Evolutionary conservation across 2,329 filamentous ascomycete species (phyloP).

Genomic region (Monilinia polystroma): DNA sequence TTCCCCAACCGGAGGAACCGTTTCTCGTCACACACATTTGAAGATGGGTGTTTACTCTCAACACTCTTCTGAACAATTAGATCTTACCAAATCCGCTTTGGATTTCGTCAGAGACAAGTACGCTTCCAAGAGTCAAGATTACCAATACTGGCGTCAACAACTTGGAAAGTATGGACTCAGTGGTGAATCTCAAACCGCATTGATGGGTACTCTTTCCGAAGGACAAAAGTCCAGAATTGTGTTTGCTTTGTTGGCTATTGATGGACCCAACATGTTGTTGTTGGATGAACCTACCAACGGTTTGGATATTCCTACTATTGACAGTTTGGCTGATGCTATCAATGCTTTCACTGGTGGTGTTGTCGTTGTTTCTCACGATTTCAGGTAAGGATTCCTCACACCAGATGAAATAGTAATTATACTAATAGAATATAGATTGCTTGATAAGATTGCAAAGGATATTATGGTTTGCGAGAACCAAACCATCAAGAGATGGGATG

Average conservation of each 20-base stretch:
- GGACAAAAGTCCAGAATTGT: constrained; percentile 98
- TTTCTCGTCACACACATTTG: constrained; percentile 93
- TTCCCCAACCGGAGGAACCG: constrained; percentile 75
- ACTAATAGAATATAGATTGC: constrained; percentile 61
- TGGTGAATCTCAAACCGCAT: constrained; percentile 89
- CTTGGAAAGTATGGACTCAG: constrained; percentile 91
- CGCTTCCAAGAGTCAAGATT: constrained; percentile 83
- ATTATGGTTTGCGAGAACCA: constrained; percentile 99
- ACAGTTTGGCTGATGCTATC: constrained; percentile 95
- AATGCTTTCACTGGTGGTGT: constrained; percentile 93
- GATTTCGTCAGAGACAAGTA: constrained; percentile 99
- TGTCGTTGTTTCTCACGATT: constrained; percentile 97
- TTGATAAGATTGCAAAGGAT: constrained; percentile 99
- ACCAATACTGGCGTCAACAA: constrained; percentile 99
- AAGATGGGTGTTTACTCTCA: constrained; percentile 98
- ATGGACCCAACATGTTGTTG: constrained; percentile 94
- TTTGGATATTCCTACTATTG: constrained; percentile 97
- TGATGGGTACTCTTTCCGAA: constrained; percentile 97
- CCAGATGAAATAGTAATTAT: not conserved
- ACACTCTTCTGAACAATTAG: constrained; percentile 97
- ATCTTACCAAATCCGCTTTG: constrained; percentile 94
- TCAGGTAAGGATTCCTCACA: constrained; percentile 66
- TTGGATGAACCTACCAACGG: constrained; percentile 99
- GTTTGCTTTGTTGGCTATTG: constrained; percentile 92
- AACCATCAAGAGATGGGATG: constrained; percentile 86